phyloP scores from a whole-genome alignment of 306 rosid species.

The Astragalus membranaceus region DNA sequence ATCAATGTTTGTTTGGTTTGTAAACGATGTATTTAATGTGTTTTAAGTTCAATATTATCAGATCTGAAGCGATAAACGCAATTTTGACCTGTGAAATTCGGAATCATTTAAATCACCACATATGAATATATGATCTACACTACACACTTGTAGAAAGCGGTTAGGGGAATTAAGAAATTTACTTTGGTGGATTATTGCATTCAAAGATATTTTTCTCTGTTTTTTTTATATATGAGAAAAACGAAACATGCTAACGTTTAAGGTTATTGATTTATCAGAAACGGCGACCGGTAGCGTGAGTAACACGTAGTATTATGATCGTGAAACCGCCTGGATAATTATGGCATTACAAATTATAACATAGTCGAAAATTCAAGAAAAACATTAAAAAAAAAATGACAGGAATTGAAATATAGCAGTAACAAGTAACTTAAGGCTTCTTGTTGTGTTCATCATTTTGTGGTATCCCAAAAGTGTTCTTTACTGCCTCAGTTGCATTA shows the following conservation, averaged over 20 bases:
- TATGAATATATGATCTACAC: neutral
- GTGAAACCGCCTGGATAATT: constrained; percentile 72
- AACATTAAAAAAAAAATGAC: too few relatives aligned
- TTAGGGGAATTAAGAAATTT: neutral
- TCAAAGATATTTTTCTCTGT: neutral
- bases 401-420: too few relatives aligned
- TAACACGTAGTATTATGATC: constrained; percentile 84
- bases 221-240: neutral
- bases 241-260: neutral
- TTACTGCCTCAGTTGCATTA: constrained; percentile 40
- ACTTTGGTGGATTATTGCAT: neutral
- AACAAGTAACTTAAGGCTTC: too few relatives aligned
- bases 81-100: neutral
- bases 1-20: too few relatives aligned
- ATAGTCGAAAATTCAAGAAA: too few relatives aligned
- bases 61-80: constrained; percentile 13
- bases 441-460: neutral
- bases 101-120: neutral
- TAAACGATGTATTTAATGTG: too few relatives aligned
- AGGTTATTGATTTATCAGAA: constrained; percentile 34
- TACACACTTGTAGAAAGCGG: neutral
- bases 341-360: too few relatives aligned
- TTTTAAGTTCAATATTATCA: neutral
- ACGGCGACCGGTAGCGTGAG: constrained; percentile 37
- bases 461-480: constrained; percentile 54